Evolutionary conservation across 352 stramenopile species (phyloP).

Genomic region (Globisporangium lucens): DNA sequence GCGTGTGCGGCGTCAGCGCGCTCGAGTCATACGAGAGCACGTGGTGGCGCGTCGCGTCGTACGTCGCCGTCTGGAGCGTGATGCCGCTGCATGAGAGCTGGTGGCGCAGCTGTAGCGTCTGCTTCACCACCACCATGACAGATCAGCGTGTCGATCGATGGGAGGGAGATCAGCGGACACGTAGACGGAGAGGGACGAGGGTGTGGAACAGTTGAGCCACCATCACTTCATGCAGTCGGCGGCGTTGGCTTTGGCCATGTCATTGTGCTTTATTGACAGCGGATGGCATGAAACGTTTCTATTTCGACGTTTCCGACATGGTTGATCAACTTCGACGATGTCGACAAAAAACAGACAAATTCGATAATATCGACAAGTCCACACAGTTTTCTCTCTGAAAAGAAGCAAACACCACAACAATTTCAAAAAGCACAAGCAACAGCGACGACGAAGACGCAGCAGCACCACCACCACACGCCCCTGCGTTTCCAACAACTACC

Average conservation of each 20-base stretch:
- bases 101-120: constrained; percentile 76
- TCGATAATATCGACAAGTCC: too few species aligned
- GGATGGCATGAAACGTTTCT: neutral
- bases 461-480: too few species aligned
- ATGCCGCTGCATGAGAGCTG: constrained; percentile 61
- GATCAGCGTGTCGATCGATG: neutral
- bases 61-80: constrained; percentile 46
- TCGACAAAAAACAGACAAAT: neutral
- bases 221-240: neutral
- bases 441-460: too few species aligned
- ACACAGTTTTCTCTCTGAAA: too few species aligned
- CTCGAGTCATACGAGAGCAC: constrained; percentile 59
- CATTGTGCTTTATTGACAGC: neutral
- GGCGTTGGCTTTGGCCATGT: neutral
- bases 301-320: neutral
- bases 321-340: neutral
- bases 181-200: neutral
- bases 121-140: constrained; percentile 25
- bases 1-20: constrained; percentile 37
- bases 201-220: neutral
- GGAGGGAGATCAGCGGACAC: neutral
- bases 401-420: too few species aligned
- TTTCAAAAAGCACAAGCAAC: too few species aligned
- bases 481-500: too few species aligned
- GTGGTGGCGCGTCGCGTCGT: constrained; percentile 69